These are phyloP conservation scores for Boletus barrowsii DNA, from an alignment of 768 basidiomycete genomes.

Conservation along the genomic window DNA sequence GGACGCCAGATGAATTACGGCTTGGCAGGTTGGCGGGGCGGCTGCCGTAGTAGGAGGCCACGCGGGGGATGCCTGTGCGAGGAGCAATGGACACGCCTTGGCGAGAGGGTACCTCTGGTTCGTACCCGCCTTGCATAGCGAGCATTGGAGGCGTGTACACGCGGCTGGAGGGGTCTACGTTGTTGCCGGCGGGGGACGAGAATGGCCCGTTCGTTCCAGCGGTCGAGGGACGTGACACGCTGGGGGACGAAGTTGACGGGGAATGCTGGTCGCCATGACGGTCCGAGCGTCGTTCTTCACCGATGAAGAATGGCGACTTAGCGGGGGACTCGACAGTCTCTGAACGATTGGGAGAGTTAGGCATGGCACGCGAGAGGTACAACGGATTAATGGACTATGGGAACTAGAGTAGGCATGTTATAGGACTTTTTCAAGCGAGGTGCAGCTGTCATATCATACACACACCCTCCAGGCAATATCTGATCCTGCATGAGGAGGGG, in stretches of 20 bases:
- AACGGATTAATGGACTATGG: not conserved
- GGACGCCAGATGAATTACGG: conserved; percentile 36
- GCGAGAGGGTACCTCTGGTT: conserved; percentile 31
- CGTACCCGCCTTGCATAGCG: not conserved
- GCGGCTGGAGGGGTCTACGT: conserved; percentile 37
- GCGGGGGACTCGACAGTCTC: not conserved
- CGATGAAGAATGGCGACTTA: conserved; percentile 19
- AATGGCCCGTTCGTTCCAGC: conserved; percentile 41
- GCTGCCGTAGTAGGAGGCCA: conserved; percentile 36
- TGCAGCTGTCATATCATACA: conserved; percentile 10
- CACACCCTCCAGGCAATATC: not conserved
- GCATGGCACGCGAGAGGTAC: conserved; percentile 10
- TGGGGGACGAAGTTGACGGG: not conserved
- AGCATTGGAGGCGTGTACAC: conserved; percentile 18
- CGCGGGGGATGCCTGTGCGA: conserved; percentile 43
- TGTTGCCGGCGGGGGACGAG: conserved; percentile 49
- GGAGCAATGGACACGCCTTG: conserved; percentile 38
- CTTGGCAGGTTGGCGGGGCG: conserved; percentile 33
- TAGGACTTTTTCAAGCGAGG: not conserved
- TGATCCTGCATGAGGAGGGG: not conserved
- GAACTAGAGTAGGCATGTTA: not conserved
- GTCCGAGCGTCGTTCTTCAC: conserved; percentile 10
- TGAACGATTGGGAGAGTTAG: conserved; percentile 10
- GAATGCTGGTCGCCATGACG: not conserved
- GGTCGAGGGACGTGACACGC: conserved; percentile 22